Base-by-base conservation (phyloP, 2,329 filamentous ascomycete genomes). In the Zasmidium angulare region DNA sequence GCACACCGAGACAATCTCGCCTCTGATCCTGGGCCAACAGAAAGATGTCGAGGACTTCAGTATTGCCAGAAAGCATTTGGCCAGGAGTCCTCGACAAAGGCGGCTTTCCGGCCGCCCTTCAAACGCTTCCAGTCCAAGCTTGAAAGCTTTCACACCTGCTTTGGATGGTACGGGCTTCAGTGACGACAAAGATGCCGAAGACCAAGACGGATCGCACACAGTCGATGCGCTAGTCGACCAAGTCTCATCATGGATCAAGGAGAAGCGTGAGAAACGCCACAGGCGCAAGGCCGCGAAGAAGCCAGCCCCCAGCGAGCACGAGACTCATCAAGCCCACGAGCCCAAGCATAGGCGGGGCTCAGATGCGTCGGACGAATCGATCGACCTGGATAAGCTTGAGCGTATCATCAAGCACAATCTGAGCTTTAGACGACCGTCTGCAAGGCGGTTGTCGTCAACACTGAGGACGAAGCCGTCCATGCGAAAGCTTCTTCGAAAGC, bases 201-300 rank as follows among this genome's bases (percentile, higher is more conserved):
- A 65, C 17, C 53, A 58, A 20, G 46, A 63, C 29, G 29, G 53
- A 3, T 56, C 50, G 22, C 50, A 64, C 17, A 46, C 43, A 22
- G 55, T 69, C 14, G 65, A 71, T 46, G 57, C 62, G 20, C 58
- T 71, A 17, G 63, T 70, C 3, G 82, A 86, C 20, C 90, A 96
- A 71, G 86, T 97, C 14, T 82, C 85, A 23, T 86, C 90, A 65
- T 98, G 93, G 93, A 78, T 97, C 43, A 86, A 93, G 67, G 84
- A 88, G 52, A 92, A 97, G 76, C 89, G 88, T 70, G 77, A 81
- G 29, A 90, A 89, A 73, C 86, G 86, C 67, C 82, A 83, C 43
- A 70, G 81, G 71, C 76, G 73, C 68, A 79, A 74, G 66, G 59
- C 67, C 61, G 61, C 55, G 11, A 43, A 46, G 12, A 54, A 50